These are phyloP conservation scores for Neurospora sp. DNA, from an alignment of 495 filamentous ascomycete species.

Conservation along the genomic window DNA sequence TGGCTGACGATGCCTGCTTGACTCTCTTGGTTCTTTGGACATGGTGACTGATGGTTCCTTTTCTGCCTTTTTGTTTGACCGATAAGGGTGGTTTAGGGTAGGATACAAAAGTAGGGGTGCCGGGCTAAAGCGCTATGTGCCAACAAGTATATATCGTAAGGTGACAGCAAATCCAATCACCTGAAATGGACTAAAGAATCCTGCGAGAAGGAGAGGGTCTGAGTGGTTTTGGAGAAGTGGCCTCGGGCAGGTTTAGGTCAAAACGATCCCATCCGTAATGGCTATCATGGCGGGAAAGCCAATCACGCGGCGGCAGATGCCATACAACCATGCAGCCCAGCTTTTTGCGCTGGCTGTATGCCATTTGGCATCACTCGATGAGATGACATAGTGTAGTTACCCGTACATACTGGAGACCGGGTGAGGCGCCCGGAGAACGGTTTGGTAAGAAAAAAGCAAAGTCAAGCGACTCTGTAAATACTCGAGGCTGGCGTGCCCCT, in stretches of 20 bases:
- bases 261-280: slow-evolving; percentile 1
- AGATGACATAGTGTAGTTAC: slow-evolving; percentile 6
- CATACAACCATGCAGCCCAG: slow-evolving; percentile 16
- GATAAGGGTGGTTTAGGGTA: not conserved
- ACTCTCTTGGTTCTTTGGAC: slow-evolving; percentile 20
- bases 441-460: not conserved
- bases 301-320: slow-evolving; percentile 11
- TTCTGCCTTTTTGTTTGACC: not conserved
- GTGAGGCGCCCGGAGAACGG: not conserved
- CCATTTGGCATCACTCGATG: slow-evolving; percentile 27
- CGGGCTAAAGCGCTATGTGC: not conserved
- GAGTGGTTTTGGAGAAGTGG: slow-evolving; percentile 7
- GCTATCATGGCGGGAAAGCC: slow-evolving; percentile 8
- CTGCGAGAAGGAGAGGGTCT: not conserved
- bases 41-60: slow-evolving; percentile 6
- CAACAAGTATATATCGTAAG: not conserved
- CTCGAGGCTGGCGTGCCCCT: not conserved
- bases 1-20: slow-evolving; percentile 16
- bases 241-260: slow-evolving; percentile 26
- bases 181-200: not conserved
- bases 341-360: slow-evolving; percentile 8
- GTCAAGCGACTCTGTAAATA: not conserved
- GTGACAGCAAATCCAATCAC: not conserved
- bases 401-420: slow-evolving; percentile 1
- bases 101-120: not conserved